Percentiles rank a stretch among this genome's conserved stretches.
Conservation (phyloP, 225 moss, liverwort and hornwort genomes). For the Polytrichum formosum region DNA sequence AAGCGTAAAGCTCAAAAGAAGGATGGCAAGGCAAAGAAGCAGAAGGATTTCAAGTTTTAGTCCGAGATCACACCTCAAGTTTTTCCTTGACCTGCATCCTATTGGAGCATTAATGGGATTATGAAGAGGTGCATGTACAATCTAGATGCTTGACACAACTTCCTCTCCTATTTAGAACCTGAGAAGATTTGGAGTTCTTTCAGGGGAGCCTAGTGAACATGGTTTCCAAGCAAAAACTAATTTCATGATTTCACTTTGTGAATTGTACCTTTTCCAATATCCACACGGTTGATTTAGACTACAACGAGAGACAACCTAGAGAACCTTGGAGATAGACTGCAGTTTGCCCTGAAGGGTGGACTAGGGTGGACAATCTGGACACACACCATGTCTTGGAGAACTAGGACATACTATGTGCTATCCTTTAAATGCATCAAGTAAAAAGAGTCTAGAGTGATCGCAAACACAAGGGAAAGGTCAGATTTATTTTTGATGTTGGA, state of each 20-base stretch:
- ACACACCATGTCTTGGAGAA: too few species aligned
- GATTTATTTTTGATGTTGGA: too few species aligned
- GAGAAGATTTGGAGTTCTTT: background rate
- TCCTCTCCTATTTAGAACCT: too few species aligned
- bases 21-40: constrained; percentile 93
- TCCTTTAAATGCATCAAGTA: background rate
- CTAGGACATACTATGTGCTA: background rate
- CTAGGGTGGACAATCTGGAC: too few species aligned
- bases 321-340: background rate
- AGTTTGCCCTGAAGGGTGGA: too few species aligned
- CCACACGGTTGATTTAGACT: constrained; percentile 14
- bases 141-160: too few species aligned
- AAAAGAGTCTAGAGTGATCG: constrained; percentile 1
- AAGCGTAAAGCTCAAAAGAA: constrained; percentile 96
- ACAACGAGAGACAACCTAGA: constrained; percentile 7
- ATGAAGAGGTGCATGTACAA: too few species aligned
- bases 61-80: background rate
- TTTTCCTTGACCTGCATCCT: too few species aligned
- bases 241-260: constrained; percentile 7
- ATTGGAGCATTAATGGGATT: too few species aligned
- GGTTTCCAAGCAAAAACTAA: constrained; percentile 17
- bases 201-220: constrained; percentile 14
- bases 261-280: constrained; percentile 15
- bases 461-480: too few species aligned
- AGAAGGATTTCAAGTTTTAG: constrained; percentile 97